Evolutionary conservation across 2,329 filamentous ascomycete genomes (phyloP), one percentile per base, ranked within the genome.

Genomic region (Ceratocystis harringtonii): DNA sequence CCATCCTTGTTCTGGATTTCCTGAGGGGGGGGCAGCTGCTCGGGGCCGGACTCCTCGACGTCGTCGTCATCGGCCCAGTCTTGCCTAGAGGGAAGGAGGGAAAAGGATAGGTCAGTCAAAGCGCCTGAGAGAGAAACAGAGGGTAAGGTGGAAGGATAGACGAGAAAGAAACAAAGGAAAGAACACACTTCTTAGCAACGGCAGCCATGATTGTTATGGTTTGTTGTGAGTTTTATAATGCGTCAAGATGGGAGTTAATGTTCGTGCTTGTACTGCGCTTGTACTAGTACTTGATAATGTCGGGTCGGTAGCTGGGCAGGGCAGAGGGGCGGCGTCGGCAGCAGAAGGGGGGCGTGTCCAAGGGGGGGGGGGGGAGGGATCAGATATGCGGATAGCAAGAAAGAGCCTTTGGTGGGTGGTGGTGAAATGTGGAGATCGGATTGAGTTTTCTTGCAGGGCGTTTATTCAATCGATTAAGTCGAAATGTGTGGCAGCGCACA

Each of bases 51-150:
- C 79, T 88, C 84, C 77, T 94, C 88, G 78, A 90, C 87, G 73
- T 92, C 89, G 75, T 95, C 91, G 75, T 94, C 90, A 79, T 97
- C 94, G 75, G 94, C 92, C 92, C 92, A 97, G 82, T 96, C 92
- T 71, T 81, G 79, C 75, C 79, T 80, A 25, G 45, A 17, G 52
- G 41, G 43, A 62, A 57, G 22, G 55, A 6, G 41, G 58, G 22
- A 52, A 30, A 28, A 45, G 22, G 55, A 10, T 32, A 45, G 41
- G 28, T 66, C 43, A 61, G 62, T 55, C 57, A 41, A 25, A 30
- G 32, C 19, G 62, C 50, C 17, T 52, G 19, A 25, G 7, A 19
- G 30, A 19, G 17, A 6, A 8, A 55, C 5, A 3, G 41, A 28
- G 8, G 5, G 4, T 3, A 28, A 28, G 22, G 19, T 3, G 25